A percentile compares a stretch with the other conserved stretches of the same genome.
Conservation (phyloP, 352 stramenopile genomes). For the Globisporangium irregulare region DNA sequence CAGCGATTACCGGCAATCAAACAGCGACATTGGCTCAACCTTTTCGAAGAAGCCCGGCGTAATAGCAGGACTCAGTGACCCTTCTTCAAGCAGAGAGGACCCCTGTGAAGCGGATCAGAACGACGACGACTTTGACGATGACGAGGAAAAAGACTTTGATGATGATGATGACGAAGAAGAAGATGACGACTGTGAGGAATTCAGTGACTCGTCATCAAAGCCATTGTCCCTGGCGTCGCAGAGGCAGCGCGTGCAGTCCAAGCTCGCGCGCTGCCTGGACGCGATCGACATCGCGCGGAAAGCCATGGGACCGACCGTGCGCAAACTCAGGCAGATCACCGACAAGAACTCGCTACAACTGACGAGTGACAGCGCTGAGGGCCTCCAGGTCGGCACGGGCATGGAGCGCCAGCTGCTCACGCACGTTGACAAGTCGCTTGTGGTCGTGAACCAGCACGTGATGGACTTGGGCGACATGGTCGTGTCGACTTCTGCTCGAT, state of each 20-base stretch:
- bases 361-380: neutral
- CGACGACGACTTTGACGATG: conserved; percentile 8
- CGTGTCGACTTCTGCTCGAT: neutral
- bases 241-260: conserved; percentile 13
- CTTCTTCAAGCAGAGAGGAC: neutral
- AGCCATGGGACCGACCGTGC: conserved; percentile 32
- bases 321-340: conserved; percentile 17
- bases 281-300: conserved; percentile 45
- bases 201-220: neutral
- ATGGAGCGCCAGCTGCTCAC: conserved; percentile 37
- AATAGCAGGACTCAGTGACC: neutral
- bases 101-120: neutral
- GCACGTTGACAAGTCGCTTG: conserved; percentile 30
- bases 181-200: neutral
- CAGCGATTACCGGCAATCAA: neutral
- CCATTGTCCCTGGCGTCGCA: neutral
- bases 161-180: neutral
- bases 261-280: conserved; percentile 36
- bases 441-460: conserved; percentile 21
- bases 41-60: neutral
- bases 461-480: conserved; percentile 17
- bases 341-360: neutral
- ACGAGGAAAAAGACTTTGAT: conserved; percentile 2
- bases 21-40: neutral
- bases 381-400: conserved; percentile 12